Percentiles rank a stretch among this genome's conserved stretches.
Conservation (phyloP, 805 yeast genomes). For the Sugiyamaella boreocaroliniensis region DNA sequence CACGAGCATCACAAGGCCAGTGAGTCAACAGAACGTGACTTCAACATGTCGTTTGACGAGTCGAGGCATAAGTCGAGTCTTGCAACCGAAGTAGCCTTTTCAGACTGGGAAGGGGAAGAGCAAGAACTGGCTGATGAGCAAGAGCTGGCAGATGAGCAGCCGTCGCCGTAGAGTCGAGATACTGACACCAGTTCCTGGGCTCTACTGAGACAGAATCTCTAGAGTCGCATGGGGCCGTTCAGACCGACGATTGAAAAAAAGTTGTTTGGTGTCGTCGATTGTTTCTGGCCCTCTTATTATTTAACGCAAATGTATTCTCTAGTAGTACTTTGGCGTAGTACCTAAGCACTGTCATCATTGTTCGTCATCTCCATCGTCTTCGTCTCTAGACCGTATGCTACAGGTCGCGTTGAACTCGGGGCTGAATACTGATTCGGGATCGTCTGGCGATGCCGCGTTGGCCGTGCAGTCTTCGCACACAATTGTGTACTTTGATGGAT, state of each 20-base stretch:
- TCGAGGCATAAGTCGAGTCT: not conserved
- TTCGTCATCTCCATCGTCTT: not conserved
- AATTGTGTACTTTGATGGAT: constrained; percentile 14
- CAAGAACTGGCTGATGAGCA: not conserved
- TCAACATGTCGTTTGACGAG: not conserved
- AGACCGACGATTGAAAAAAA: not conserved
- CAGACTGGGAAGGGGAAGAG: not conserved
- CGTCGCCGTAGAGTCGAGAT: too few relatives aligned
- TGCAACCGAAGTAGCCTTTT: not conserved
- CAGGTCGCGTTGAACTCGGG: constrained; percentile 3
- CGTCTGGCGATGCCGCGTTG: not conserved
- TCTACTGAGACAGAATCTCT: not conserved
- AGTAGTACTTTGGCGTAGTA: too few relatives aligned
- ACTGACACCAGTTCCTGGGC: too few relatives aligned
- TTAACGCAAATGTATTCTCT: too few relatives aligned
- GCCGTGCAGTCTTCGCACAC: constrained; percentile 14
- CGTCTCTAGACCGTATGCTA: not conserved
- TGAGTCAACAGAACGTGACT: not conserved
- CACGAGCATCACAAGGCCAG: not conserved
- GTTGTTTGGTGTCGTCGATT: too few relatives aligned
- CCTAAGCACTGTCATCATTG: not conserved
- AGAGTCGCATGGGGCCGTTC: not conserved
- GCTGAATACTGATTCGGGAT: not conserved
- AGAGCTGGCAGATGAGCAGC: not conserved
- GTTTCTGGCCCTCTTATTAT: too few relatives aligned